These are phyloP conservation scores for Ascochyta viciae-villosae DNA, from an alignment of 2,329 filamentous ascomycete species.

Conservation along the genomic window DNA sequence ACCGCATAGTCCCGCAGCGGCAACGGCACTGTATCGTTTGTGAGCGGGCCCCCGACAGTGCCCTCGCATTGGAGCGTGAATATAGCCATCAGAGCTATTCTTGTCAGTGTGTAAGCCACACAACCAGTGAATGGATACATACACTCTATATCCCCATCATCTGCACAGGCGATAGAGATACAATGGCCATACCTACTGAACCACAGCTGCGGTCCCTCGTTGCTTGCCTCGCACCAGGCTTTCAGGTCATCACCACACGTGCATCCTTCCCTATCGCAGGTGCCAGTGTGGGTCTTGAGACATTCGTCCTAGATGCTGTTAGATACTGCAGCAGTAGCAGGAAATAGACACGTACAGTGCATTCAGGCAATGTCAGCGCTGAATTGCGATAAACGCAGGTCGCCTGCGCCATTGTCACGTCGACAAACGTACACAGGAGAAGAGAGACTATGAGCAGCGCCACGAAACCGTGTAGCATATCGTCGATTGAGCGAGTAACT, in stretches of 20 bases:
- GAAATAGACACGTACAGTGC: not conserved
- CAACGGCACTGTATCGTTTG: not conserved
- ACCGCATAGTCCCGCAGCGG: not conserved
- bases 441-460: not conserved
- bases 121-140: not conserved
- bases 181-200: constrained; percentile 1
- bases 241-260: constrained; percentile 4
- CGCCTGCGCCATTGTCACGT: not conserved
- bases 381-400: not conserved
- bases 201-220: not conserved
- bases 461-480: not conserved
- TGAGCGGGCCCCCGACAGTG: constrained; percentile 1
- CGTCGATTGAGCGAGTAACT: not conserved
- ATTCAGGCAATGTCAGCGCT: constrained; percentile 1
- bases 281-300: not conserved
- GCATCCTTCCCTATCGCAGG: not conserved
- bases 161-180: not conserved
- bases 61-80: constrained; percentile 3
- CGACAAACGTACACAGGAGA: not conserved
- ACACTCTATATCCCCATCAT: constrained; percentile 6
- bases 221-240: constrained; percentile 4
- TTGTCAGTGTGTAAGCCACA: not conserved
- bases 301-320: not conserved
- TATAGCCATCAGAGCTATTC: not conserved
- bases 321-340: not conserved